A percentile compares a stretch with the other conserved stretches of the same genome.
Evolutionary conservation across 2,329 filamentous ascomycete genomes (phyloP).

Genomic region (Claviceps purpurea): DNA sequence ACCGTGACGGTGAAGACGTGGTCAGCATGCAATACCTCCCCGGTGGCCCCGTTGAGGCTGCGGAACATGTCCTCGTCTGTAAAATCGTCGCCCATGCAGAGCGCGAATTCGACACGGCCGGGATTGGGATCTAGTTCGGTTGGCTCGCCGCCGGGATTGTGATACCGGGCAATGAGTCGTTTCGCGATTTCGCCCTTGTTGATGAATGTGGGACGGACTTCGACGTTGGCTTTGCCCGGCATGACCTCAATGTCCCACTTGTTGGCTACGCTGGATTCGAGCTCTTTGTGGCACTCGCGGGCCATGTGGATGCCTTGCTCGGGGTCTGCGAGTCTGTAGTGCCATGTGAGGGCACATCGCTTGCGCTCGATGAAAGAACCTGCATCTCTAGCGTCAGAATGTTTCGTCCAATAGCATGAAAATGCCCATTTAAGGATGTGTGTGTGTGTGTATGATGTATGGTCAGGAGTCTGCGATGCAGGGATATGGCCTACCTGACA

Average conservation of each 20-base stretch:
- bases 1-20: constrained; percentile 86
- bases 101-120: constrained; percentile 64
- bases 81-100: constrained; percentile 90
- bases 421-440: not conserved
- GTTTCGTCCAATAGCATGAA: not conserved
- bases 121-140: constrained; percentile 27
- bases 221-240: constrained; percentile 90
- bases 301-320: constrained; percentile 73
- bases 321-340: constrained; percentile 84
- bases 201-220: constrained; percentile 91
- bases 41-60: constrained; percentile 50
- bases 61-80: constrained; percentile 98
- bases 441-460: constrained; percentile 4
- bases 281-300: constrained; percentile 64
- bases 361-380: constrained; percentile 91
- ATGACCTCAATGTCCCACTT: constrained; percentile 92
- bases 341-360: constrained; percentile 90
- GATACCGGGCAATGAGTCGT: constrained; percentile 65
- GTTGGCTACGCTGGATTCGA: constrained; percentile 62
- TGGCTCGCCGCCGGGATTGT: constrained; percentile 31
- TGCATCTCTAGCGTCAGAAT: constrained; percentile 15
- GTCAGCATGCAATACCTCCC: constrained; percentile 38
- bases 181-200: constrained; percentile 96
- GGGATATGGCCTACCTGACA: constrained; percentile 47
- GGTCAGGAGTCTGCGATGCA: too few species aligned